A percentile compares a stretch with the other conserved stretches of the same genome.
Conservation (phyloP, 805 yeast genomes). For the Metschnikowia noctiluminum region DNA sequence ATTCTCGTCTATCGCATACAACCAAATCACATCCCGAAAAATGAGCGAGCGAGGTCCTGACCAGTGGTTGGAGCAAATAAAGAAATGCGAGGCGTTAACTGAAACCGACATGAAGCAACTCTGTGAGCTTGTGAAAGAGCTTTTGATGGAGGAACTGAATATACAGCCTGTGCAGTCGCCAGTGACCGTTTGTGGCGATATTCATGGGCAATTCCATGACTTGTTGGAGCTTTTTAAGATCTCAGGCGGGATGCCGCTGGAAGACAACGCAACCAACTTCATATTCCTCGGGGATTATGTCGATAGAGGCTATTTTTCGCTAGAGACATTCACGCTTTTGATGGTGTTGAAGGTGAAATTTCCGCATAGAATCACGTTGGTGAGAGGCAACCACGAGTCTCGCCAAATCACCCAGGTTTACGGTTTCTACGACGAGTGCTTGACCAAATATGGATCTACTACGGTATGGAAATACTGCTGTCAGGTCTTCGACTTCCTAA, state of each 20-base stretch:
- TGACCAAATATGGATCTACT: constrained; percentile 88
- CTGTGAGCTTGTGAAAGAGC: constrained; percentile 92
- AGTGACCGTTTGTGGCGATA: constrained; percentile 95
- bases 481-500: constrained; percentile 90
- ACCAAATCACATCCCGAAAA: constrained; percentile 1
- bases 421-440: constrained; percentile 95
- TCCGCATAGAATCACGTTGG: constrained; percentile 82
- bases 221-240: constrained; percentile 84
- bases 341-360: constrained; percentile 91
- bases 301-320: constrained; percentile 93
- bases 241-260: constrained; percentile 88
- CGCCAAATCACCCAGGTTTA: constrained; percentile 98
- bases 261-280: constrained; percentile 60
- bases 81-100: constrained; percentile 81
- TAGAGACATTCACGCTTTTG: constrained; percentile 89
- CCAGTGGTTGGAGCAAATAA: constrained; percentile 92
- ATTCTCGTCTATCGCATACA: neutral
- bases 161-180: constrained; percentile 93
- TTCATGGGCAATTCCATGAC: constrained; percentile 97
- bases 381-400: constrained; percentile 96
- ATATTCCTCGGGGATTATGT: constrained; percentile 94
- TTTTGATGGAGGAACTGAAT: constrained; percentile 93
- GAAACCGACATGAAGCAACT: constrained; percentile 95
- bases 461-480: constrained; percentile 97
- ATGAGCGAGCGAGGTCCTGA: constrained; percentile 86